Base-by-base conservation (phyloP, 176 grass and related monocot genomes). In the Musa beccarii region DNA sequence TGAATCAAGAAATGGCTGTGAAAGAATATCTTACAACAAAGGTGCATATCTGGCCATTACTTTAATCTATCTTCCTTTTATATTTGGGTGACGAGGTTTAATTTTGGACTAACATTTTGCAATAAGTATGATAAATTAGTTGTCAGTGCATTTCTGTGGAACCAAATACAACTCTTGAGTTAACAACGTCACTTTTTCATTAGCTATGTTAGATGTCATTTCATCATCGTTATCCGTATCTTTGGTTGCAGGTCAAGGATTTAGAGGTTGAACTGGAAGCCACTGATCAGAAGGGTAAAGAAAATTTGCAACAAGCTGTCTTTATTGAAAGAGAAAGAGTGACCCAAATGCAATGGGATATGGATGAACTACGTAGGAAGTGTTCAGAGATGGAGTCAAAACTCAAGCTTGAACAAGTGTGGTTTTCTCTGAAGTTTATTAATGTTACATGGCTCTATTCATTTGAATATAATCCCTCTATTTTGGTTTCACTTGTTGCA, bases 11-110 rank as follows among this genome's bases (percentile, higher is more conserved):
- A 89, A 89, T 72, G 53, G 81, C 96, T 63, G 96, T 99, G 20
- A 99, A 99, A 89, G 96, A 94, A 49, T 99, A 99, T 75, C 96
- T 99, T 76, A 75, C 79, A 12, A 99, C 91, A 74, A 99, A 99
- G 89, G 96, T 99, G 77, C 64, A 53, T 74, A 8, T 85, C 85
- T 26, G 29, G 49, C 14, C 5, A 72, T 80, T 72, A 15, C 11
- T 68, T 59, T 8, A 55, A 9, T 7, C 15, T 51, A 1, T n/a
- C n/a, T 21, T 59, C 55, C 57, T 8, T 59, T 43, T 43, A 43
- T n/a, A 59, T 59, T 1, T 59, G 57, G 57, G 57, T 17, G n/a
- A 43, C 6, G 57, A 59, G n/a, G 15, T 59, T 17, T 59, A 6
- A 59, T 59, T 59, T 59, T 15, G 3, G 3, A 20, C 57, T 59